These are phyloP conservation scores for Bullera alba DNA, from an alignment of 768 basidiomycete species.

Conservation along the genomic window DNA sequence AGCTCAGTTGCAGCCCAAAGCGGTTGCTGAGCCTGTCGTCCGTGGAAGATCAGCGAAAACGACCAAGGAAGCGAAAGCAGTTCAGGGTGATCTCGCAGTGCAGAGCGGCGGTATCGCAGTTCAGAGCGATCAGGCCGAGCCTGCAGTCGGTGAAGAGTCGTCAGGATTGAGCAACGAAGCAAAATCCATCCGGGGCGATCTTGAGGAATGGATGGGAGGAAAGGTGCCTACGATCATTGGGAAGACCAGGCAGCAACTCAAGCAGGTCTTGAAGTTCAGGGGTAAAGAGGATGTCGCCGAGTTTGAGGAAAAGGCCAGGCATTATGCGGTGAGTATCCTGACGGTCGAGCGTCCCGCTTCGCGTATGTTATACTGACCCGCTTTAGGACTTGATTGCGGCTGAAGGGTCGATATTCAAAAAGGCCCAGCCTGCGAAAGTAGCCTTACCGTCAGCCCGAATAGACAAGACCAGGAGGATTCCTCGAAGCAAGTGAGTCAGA, in stretches of 20 bases:
- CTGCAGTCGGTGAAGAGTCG: constrained; percentile 17
- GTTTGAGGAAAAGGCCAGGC: constrained; percentile 33
- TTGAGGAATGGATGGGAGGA: background rate
- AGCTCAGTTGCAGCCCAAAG: no score
- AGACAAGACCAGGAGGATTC: background rate
- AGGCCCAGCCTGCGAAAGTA: background rate
- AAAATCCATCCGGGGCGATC: background rate
- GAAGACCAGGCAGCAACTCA: constrained; percentile 4
- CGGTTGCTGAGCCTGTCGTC: constrained; percentile 47
- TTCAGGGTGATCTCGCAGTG: background rate
- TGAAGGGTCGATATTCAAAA: constrained; percentile 8
- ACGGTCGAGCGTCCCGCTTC: background rate
- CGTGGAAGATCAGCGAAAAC: constrained; percentile 5
- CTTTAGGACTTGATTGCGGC: constrained; percentile 11
- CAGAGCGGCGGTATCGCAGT: background rate
- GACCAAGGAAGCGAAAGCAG: constrained; percentile 3
- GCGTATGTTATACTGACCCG: background rate
- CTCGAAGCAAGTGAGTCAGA: background rate
- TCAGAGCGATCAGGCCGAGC: no score
- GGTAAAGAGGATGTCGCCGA: constrained; percentile 17
- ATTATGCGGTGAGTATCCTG: constrained; percentile 39
- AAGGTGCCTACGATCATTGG: background rate
- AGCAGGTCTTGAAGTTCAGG: constrained; percentile 34
- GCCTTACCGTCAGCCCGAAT: constrained; percentile 1
- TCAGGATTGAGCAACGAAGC: constrained; percentile 26